phyloP scores from a whole-genome alignment of 305 asterid genomes.

The Fraxinus albicans region DNA sequence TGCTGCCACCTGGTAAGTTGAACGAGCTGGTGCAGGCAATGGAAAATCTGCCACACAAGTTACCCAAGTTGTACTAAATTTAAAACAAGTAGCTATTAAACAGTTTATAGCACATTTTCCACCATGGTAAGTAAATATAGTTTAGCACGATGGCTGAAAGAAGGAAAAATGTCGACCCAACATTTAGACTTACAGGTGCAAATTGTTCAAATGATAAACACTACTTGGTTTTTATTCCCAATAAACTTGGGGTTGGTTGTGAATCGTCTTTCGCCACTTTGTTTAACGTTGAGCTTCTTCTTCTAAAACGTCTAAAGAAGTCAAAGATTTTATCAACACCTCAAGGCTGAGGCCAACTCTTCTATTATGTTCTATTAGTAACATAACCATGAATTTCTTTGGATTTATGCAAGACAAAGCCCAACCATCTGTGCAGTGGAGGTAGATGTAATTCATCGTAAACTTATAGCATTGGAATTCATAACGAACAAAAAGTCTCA shows the following conservation, averaged over 20 bases:
- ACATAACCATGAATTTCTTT: no score
- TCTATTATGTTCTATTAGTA: neutral
- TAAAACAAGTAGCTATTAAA: neutral
- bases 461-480: neutral
- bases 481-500: neutral
- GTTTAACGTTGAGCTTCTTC: neutral
- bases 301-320: neutral
- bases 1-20: conserved; percentile 93
- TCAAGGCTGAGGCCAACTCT: neutral
- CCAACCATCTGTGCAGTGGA: no score
- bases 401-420: no score
- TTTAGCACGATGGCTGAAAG: neutral
- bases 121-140: neutral
- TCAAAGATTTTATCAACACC: neutral
- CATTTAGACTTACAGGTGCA: neutral
- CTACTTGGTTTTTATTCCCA: neutral
- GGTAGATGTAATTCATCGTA: neutral
- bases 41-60: conserved; percentile 62
- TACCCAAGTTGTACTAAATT: neutral
- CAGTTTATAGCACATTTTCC: neutral
- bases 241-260: neutral
- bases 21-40: conserved; percentile 84
- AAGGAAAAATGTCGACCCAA: neutral
- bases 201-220: neutral
- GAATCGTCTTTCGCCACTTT: neutral